Evolutionary conservation across 108 stramenopile species (phyloP), one percentile per base, ranked within the genome.

Genomic region (Nannochloropsis gaditana): DNA sequence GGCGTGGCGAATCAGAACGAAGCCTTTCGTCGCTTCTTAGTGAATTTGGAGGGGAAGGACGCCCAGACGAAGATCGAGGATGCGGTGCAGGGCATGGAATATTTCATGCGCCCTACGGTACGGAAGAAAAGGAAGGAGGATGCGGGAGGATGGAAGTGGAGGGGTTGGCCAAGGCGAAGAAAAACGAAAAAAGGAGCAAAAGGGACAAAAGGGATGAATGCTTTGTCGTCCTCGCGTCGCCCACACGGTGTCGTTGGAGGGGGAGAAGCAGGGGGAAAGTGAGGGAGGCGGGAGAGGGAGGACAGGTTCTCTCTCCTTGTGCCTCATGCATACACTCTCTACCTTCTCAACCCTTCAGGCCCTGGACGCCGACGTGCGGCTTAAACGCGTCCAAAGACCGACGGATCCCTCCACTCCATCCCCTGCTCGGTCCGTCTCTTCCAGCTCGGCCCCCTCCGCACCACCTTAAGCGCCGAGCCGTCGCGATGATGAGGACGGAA

Each of bases 41-140:
- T n/a, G 59, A n/a, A 73, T 15, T 73, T 73, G 59, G 59, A n/a
- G n/a, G 59, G 59, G 59, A 73, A n/a, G 59, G 59, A 73, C 59
- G 59, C 4, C 59, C 8, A 15, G 59, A 73, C 19, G 59, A 73
- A n/a, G 59, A 73, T 73, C n/a, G 59, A 73, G 59, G 59, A 73
- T 15, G 59, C 59, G 59, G 59, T n/a, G 19, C 59, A 73, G 59
- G 59, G 59, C 19, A 73, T 73, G 59, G 59, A 73, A n/a, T 73
- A 73, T 73, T 73, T 73, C n/a, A 73, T 73, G 59, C 59, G n/a
- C 19, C 59, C 59, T n/a, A 73, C 15, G 59, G 59, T 73, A 50
- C 31, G 31, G 31, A 31, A 31, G 31, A 31, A 31, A 31, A 31
- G 31, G 31, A 31, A 31, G 31, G 31, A 31, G 31, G 31, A 31